Evolutionary conservation across 2,329 filamentous ascomycete genomes (phyloP), one percentile per base, ranked within the genome.

Genomic region (Diatrype stigma): DNA sequence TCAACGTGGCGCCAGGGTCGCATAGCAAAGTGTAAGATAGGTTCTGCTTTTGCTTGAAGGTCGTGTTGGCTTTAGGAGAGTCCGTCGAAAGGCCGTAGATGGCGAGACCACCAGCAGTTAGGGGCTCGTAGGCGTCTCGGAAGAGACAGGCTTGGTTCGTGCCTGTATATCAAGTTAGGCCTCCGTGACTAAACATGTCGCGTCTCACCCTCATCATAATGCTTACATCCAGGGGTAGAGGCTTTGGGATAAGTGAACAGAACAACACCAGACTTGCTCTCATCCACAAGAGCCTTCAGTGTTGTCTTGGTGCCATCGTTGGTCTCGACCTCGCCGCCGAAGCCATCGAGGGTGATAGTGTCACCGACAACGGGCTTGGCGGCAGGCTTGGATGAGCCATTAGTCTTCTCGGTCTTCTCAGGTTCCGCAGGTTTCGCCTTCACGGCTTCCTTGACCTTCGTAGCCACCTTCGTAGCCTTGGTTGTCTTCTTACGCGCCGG

Each of bases 231-330:
- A 35, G 90, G 90, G 21, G 94, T 99, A 26, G 88, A 94, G 12
- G 94, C 94, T 73, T 89, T 95, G 52, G 94, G 94, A 67, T 97
- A 97, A 30, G 92, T 96, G 70, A 99, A 96, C 28, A 97, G 75
- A 32, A 96, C 90, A 42, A 97, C 87, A 23, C 93, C 94, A 34
- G 81, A 78, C 73, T 89, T 85, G 79, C 91, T 96, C 65, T 87
- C 81, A 47, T 90, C 86, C 46, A 96, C 80, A 22, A 99, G 83
- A 61, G 84, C 77, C 73, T 90, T 87, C 52, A 99, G 75, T 1
- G 84, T 90, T 6, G 87, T 91, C 73, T 87, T 89, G 49, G 79
- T 75, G 62, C 91, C 91, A 57, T 96, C 90, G 59, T 97, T 85
- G 56, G 87, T 94, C 76, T 94, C 84, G 56, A 99, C 74, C 65